Conservation (phyloP, 2,329 filamentous ascomycete species). For the Lithohypha guttulata region DNA sequence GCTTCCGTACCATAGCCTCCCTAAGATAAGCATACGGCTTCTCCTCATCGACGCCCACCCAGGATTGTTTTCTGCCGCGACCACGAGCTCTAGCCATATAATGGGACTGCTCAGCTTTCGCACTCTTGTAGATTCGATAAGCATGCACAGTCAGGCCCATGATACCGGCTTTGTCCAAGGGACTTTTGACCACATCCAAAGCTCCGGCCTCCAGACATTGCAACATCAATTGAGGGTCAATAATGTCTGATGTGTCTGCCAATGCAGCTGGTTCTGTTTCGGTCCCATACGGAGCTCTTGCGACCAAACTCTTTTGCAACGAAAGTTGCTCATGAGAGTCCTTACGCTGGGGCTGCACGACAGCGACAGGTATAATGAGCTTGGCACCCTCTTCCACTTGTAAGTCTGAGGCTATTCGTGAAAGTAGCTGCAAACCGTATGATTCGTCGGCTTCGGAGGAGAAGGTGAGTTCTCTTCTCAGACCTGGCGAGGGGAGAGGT, state of each 20-base stretch:
- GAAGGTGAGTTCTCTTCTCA: constrained; percentile 31
- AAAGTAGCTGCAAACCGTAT: constrained; percentile 39
- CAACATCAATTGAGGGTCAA: constrained; percentile 47
- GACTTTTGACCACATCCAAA: constrained; percentile 72
- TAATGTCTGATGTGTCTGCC: constrained; percentile 27
- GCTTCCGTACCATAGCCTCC: constrained; percentile 83
- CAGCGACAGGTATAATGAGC: constrained; percentile 40
- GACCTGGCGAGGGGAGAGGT: constrained; percentile 23
- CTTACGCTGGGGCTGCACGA: constrained; percentile 28
- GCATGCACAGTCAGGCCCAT: constrained; percentile 71
- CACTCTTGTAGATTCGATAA: constrained; percentile 70
- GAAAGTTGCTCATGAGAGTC: constrained; percentile 17
- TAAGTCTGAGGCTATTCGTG: constrained; percentile 39
- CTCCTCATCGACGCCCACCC: constrained; percentile 77
- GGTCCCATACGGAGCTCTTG: constrained; percentile 14
- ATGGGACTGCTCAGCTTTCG: constrained; percentile 52
- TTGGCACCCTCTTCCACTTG: constrained; percentile 40
- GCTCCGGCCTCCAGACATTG: constrained; percentile 78
- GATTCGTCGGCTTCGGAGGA: constrained; percentile 35
- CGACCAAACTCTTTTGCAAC: constrained; percentile 7
- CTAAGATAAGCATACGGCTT: constrained; percentile 81
- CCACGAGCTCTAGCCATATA: constrained; percentile 40
- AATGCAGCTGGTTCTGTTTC: constrained; percentile 17
- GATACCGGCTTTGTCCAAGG: constrained; percentile 61
- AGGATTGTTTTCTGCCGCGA: constrained; percentile 69